Base-by-base conservation (phyloP, 768 basidiomycete genomes). In the Termitomyces sp. region DNA sequence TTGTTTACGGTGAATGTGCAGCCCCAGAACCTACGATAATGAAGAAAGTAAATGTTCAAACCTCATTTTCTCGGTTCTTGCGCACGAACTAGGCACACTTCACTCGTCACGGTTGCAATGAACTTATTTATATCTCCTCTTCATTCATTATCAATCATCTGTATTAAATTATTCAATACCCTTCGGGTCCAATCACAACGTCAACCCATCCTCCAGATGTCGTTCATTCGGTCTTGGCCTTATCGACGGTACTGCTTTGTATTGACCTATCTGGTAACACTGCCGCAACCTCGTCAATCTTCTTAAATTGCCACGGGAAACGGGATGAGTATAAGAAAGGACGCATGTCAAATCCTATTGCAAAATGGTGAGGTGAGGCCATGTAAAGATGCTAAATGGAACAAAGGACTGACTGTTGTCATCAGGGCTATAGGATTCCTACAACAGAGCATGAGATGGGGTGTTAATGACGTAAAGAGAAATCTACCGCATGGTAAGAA, bases 381-480 rank as follows among this genome's bases (percentile, higher is more conserved):
- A 50, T 64, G 57, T 28, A 26, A 48, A 57, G 30, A 48, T 30
- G 20, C 43, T 22, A 22, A 3, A 38, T 60, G 56, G 28, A 2
- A 8, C 24, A n/a, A 18, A 40, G 44, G 20, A 40, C 87, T 66
- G 66, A 95, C 95, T 81, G 69, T 98, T 98, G 68, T 97, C 95
- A 69, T 97, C 95, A 1, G 96, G 95, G 65, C 92, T 93, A 72
- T 98, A 98, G 3, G 90, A 91, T 71, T 97, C 94, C 93, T 97
- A 64, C 46, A 30, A 40, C 5, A 54, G 6, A 26, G 4, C 0
- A 30, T 52, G 22, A 45, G 47, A 22, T 46, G 13, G 46, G 22
- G 8, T 53, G 36, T 40, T 42, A 6, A 33, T 44, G 9, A 45
- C 42, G 20, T 42, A 16, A n/a, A 44, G 47, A 32, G 49, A 52